Evolutionary conservation across 192 early-diverging fungal genomes (phyloP), one percentile per base, ranked within the genome.

Genomic region (Backusella westeae): DNA sequence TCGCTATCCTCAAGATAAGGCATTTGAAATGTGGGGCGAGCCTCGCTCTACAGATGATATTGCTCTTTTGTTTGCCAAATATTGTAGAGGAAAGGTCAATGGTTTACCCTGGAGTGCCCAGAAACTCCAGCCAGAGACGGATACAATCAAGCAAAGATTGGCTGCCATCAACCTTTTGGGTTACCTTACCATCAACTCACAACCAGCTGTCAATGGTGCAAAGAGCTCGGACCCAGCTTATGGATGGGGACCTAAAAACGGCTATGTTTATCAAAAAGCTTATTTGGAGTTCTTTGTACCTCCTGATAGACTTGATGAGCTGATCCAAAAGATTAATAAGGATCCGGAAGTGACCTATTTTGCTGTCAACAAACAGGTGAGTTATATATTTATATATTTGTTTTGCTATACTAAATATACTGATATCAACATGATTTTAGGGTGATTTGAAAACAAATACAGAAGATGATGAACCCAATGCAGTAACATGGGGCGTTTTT

Each of bases 401-500:
- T 4, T 44, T 44, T 14, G 17, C 15, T 44, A n/a, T n/a, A 56
- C 17, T 59, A 59, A 23, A 59, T 12, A 12, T 59, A 23, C 21
- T 59, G 6, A 59, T 59, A 23, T 26, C 21, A 63, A 29, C 56
- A 29, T 32, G 56, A 26, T 63, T 23, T 12, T 63, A 63, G 71
- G 96, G 97, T 71, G 92, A 98, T 76, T 83, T 98, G 67, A 82
- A 87, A 59, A 96, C 94, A 72, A 98, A 98, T 87, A 92, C 91
- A 73, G 82, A 89, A 39, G 84, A 84, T 34, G 94, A 94, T 77
- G 87, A 87, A 39, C 92, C 96, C 38, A 98, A 96, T 75, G 97
- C 97, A 7, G 96, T 98, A 41, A 98, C 97, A 14, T 98, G 97
- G 97, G 97, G 97, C 56, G 96, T 98, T 36, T 98, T 98, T 92